Evolutionary conservation across 202 grass and related monocot species (phyloP), one percentile per base, ranked within the genome.

Genomic region (Setaria italica): DNA sequence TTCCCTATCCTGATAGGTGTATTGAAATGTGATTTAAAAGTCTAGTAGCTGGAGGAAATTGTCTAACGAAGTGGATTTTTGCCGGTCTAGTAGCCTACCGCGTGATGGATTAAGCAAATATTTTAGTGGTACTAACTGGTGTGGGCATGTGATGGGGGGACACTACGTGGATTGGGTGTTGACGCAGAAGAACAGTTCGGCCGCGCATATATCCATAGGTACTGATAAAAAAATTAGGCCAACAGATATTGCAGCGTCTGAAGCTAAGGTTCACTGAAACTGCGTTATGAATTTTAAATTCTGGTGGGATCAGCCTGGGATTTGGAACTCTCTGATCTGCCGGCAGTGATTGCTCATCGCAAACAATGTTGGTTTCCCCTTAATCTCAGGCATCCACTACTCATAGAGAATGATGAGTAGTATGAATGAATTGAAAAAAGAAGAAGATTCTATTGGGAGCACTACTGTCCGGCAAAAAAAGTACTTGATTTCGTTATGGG

Each of bases 51-150:
- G n/a, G 65, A 57, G 1, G 66, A 59, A 42, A 21, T 62, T 15
- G 62, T 63, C 12, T 66, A 67, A 58, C 0, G 6, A 8, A 19
- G 88, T 90, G 53, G 80, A 8, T 84, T 78, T 74, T 45, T 60
- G 67, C 84, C 45, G 34, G 69, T 35, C 85, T 76, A 68, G 35
- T 62, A 70, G 53, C 73, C 67, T 43, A 32, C 35, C 14, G 25
- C 8, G 4, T 2, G 12, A 7, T 1, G 30, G 46, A 51, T 49
- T 17, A 72, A 81, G 17, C 12, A 47, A 85, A 67, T 17, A 3
- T 9, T 76, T 42, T 19, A 7, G 25, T 32, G 12, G 0, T 9
- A 5, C 15, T 34, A 34, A 25, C 30, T 66, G 35, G 7, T 33
- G 35, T 11, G 42, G 58, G 39, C 75, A 78, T 78, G 12, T 62